Evolutionary conservation across 1,284 basidiomycete species (phyloP).

Genomic region (Papiliotrema laurentii): DNA sequence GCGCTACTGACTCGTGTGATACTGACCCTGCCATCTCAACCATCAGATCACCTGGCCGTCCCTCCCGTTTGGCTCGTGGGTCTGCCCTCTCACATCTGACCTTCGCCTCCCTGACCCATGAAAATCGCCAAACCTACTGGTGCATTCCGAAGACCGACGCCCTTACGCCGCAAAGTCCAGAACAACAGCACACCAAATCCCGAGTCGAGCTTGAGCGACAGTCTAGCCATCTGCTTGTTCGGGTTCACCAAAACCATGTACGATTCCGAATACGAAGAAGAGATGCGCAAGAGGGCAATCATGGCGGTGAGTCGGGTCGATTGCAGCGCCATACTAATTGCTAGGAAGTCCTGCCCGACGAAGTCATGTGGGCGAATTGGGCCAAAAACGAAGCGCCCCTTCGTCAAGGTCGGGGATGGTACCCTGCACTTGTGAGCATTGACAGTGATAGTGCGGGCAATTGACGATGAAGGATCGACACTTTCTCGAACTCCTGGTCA

Average conservation of each 20-base stretch:
- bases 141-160: neutral
- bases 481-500: conserved; percentile 43
- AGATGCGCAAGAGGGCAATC: conserved; percentile 33
- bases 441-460: neutral
- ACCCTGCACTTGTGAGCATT: conserved; percentile 32
- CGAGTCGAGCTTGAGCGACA: conserved; percentile 8
- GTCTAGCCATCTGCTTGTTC: conserved; percentile 33
- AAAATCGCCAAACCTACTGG: neutral
- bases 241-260: conserved; percentile 24
- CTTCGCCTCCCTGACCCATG: no score
- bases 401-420: conserved; percentile 41
- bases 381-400: conserved; percentile 39
- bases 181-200: neutral
- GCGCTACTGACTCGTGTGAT: no score
- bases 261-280: conserved; percentile 34
- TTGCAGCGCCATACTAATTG: neutral
- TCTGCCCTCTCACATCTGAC: no score
- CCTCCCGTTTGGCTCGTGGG: no score
- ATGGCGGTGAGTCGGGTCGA: conserved; percentile 39
- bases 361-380: conserved; percentile 42
- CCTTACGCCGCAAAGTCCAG: neutral
- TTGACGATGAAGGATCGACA: conserved; percentile 29
- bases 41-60: no score
- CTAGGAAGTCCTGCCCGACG: conserved; percentile 39
- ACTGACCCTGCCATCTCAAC: no score